These are phyloP conservation scores for Morella rubra DNA, from an alignment of 306 rosid genomes.

Conservation along the genomic window DNA sequence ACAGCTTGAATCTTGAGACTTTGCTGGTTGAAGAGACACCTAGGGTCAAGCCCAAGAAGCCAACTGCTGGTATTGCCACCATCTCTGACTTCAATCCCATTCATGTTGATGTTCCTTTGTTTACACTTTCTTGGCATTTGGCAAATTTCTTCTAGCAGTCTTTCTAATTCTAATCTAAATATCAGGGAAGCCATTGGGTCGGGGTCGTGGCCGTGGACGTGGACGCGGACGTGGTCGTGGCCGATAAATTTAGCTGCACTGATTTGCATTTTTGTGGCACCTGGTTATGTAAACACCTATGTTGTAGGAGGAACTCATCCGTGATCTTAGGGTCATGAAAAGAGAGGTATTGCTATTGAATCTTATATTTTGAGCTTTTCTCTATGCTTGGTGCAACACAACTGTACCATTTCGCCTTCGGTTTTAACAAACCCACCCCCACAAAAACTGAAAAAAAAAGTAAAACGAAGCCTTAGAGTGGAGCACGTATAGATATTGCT, in stretches of 20 bases:
- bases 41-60: constrained; percentile 92
- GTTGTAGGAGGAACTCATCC: constrained; percentile 42
- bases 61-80: constrained; percentile 73
- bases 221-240: constrained; percentile 90
- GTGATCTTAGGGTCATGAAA: constrained; percentile 30
- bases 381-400: neutral
- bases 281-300: constrained; percentile 43
- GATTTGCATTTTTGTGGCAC: constrained; percentile 38
- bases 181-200: constrained; percentile 79
- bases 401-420: too few species aligned
- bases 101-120: neutral
- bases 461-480: too few species aligned
- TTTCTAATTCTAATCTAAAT: constrained; percentile 22
- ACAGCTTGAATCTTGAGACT: constrained; percentile 75
- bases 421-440: neutral
- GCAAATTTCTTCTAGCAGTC: constrained; percentile 3
- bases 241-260: constrained; percentile 34
- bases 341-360: constrained; percentile 28
- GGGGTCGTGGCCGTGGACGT: constrained; percentile 83
- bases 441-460: too few species aligned
- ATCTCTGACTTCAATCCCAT: neutral
- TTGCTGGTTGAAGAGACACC: constrained; percentile 78
- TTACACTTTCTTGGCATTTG: neutral
- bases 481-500: too few species aligned
- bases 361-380: constrained; percentile 23